Evolutionary conservation across 129 eudicot genomes (phyloP).

Genomic region (Flaveria bidentis): DNA sequence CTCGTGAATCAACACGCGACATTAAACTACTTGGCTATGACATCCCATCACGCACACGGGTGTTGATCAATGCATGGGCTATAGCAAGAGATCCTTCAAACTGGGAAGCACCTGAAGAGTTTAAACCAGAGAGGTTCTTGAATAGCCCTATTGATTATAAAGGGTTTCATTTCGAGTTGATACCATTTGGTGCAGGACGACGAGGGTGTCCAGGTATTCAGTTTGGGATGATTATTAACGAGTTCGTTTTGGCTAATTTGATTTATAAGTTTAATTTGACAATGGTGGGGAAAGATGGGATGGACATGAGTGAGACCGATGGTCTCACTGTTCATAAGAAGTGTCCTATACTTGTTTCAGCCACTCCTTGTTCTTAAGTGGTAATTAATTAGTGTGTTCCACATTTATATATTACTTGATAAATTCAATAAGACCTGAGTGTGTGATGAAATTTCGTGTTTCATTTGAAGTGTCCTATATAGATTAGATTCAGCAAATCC

Average conservation of each 20-base stretch:
- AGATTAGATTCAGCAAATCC: no score
- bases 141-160: background rate
- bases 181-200: slow-evolving; percentile 18
- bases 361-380: background rate
- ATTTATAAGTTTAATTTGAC: slow-evolving; percentile 1
- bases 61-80: background rate
- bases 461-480: no score
- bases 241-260: slow-evolving; percentile 5
- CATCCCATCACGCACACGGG: background rate
- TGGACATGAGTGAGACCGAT: background rate
- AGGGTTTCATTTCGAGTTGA: slow-evolving; percentile 12
- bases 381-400: background rate
- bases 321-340: slow-evolving; percentile 1
- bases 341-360: background rate
- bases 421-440: background rate
- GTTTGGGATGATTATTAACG: background rate
- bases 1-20: background rate
- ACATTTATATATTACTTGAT: background rate
- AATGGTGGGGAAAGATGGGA: background rate
- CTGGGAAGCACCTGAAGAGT: background rate
- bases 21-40: background rate
- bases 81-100: slow-evolving; percentile 1
- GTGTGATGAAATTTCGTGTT: no score
- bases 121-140: slow-evolving; percentile 8
- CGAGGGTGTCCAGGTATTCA: slow-evolving; percentile 3